Conservation (phyloP, 331 rosid species). For the Malus hybrid region DNA sequence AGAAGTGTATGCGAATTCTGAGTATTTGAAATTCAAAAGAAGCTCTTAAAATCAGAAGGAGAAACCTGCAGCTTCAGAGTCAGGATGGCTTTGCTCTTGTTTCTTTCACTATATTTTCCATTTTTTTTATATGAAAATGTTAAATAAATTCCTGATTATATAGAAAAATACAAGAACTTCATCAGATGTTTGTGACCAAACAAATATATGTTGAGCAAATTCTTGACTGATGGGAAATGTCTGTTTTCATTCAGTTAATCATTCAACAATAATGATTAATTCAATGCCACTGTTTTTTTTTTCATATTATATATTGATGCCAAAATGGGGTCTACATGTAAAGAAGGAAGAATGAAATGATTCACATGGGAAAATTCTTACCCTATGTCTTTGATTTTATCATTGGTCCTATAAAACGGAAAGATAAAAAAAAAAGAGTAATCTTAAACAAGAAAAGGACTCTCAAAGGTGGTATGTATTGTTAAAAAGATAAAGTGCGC, state of each 20-base stretch:
- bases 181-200: not conserved
- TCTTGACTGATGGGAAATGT: not conserved
- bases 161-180: not conserved
- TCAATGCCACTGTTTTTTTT: not conserved
- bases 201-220: not conserved
- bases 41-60: constrained; percentile 4
- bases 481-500: not conserved
- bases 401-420: not conserved
- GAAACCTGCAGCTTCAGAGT: not conserved
- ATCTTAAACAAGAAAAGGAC: constrained; percentile 14
- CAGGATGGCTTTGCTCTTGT: not conserved
- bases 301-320: not conserved
- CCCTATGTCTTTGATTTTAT: not conserved
- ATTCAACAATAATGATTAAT: not conserved
- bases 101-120: not conserved
- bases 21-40: constrained; percentile 24
- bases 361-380: not conserved
- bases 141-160: not conserved
- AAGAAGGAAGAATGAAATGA: not conserved
- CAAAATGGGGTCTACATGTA: not conserved
- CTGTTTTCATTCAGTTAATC: not conserved
- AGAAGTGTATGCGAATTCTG: constrained; percentile 23
- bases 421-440: not conserved
- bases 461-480: not conserved
- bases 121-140: not conserved